Conservation (phyloP, 768 basidiomycete species). For the Trametes villosa region DNA sequence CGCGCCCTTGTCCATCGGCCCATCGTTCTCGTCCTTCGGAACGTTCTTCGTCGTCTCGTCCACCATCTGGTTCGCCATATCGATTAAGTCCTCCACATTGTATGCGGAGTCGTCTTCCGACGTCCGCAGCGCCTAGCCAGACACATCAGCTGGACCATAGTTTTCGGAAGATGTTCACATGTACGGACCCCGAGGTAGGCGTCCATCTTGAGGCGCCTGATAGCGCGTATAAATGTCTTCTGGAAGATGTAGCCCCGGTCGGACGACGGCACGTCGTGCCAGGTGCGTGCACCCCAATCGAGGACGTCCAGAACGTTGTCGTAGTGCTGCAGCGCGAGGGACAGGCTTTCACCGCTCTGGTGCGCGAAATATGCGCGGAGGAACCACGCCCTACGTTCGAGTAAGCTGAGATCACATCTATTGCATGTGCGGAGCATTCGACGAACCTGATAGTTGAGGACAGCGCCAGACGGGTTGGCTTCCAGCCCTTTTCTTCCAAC, state of each 20-base stretch:
- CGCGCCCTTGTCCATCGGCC: constrained; percentile 22
- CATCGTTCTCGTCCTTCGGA: constrained; percentile 12
- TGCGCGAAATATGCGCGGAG: constrained; percentile 16
- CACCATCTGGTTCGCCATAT: constrained; percentile 22
- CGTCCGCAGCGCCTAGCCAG: constrained; percentile 9
- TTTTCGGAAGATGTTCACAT: background rate
- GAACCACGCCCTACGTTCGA: constrained; percentile 18
- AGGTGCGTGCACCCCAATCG: constrained; percentile 23
- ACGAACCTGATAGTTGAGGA: constrained; percentile 20
- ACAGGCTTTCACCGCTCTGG: constrained; percentile 1
- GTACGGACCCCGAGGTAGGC: constrained; percentile 15
- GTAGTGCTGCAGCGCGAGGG: constrained; percentile 13
- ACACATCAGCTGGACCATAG: too few species aligned
- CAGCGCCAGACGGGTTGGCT: constrained; percentile 32
- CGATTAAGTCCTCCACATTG: constrained; percentile 20
- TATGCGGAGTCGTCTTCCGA: constrained; percentile 8
- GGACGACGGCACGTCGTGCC: constrained; percentile 13
- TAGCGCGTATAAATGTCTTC: constrained; percentile 19
- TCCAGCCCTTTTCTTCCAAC: constrained; percentile 29
- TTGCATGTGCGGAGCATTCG: background rate
- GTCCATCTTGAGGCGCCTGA: constrained; percentile 17
- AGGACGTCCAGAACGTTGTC: constrained; percentile 22
- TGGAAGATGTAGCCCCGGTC: constrained; percentile 20
- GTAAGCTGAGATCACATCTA: background rate
- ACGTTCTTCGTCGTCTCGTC: constrained; percentile 23